Percentiles rank a stretch among this genome's conserved stretches.
phyloP scores from a whole-genome alignment of 345 rosid species.

The Diplotaxis tenuifolia region DNA sequence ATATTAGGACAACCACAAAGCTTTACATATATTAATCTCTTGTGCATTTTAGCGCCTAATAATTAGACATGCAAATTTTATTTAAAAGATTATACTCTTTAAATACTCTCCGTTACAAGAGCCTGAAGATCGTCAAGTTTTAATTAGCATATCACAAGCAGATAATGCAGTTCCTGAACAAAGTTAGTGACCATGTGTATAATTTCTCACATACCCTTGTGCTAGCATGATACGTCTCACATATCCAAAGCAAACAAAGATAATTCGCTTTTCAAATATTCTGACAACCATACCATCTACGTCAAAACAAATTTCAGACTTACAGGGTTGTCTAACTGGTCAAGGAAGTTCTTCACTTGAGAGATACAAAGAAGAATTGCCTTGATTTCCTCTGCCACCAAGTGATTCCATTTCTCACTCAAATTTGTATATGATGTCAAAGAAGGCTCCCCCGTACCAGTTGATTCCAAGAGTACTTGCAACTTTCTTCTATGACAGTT shows the following conservation, averaged over 20 bases:
- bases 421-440: slow-evolving; percentile 42
- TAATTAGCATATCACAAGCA: slow-evolving; percentile 24
- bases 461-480: slow-evolving; percentile 54
- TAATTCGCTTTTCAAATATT: slow-evolving; percentile 1
- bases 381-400: slow-evolving; percentile 81
- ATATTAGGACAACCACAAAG: slow-evolving; percentile 7
- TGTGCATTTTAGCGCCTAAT: slow-evolving; percentile 1
- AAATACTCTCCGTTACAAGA: neutral
- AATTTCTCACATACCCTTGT: neutral
- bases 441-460: slow-evolving; percentile 50
- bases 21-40: neutral
- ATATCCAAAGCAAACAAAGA: slow-evolving; percentile 25
- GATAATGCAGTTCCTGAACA: slow-evolving; percentile 14
- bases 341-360: slow-evolving; percentile 53
- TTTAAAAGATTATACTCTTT: neutral
- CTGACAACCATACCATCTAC: slow-evolving; percentile 11
- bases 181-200: slow-evolving; percentile 11
- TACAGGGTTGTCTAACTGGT: slow-evolving; percentile 61
- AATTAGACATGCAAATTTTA: neutral
- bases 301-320: slow-evolving; percentile 38
- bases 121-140: neutral
- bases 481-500: slow-evolving; percentile 79
- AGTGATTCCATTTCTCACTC: slow-evolving; percentile 49
- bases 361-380: slow-evolving; percentile 60
- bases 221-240: slow-evolving; percentile 4